Conservation (phyloP, 2,329 filamentous ascomycete species). For the Sporothrix humicola region DNA sequence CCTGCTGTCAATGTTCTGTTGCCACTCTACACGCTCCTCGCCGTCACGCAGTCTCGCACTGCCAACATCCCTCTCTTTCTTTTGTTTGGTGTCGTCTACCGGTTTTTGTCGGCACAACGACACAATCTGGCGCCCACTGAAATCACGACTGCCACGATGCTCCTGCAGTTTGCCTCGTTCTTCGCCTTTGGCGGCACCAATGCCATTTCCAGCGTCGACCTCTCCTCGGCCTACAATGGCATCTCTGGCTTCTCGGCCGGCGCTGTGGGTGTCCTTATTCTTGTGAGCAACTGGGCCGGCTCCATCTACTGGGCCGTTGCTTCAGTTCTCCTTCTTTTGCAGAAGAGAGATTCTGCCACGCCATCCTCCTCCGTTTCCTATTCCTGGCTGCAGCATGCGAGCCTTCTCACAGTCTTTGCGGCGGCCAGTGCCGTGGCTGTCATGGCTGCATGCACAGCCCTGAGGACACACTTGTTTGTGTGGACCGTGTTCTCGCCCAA, state of each 20-base stretch:
- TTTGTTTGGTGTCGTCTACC: constrained; percentile 68
- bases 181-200: constrained; percentile 92
- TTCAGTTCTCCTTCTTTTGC: constrained; percentile 60
- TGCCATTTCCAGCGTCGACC: constrained; percentile 91
- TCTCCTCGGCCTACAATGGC: constrained; percentile 95
- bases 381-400: constrained; percentile 56
- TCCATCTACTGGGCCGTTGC: constrained; percentile 84
- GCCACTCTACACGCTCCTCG: constrained; percentile 75
- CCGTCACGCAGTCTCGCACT: constrained; percentile 84
- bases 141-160: constrained; percentile 71
- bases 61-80: constrained; percentile 87
- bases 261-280: constrained; percentile 83
- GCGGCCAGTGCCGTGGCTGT: constrained; percentile 70
- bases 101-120: constrained; percentile 49
- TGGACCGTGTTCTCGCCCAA: constrained; percentile 99
- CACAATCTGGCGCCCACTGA: constrained; percentile 58
- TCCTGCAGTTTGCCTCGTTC: constrained; percentile 82
- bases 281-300: constrained; percentile 88
- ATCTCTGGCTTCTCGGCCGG: constrained; percentile 78
- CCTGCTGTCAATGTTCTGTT: constrained; percentile 58
- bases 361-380: not conserved
- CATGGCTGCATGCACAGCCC: constrained; percentile 83
- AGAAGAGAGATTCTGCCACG: not conserved
- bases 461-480: constrained; percentile 92
- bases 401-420: constrained; percentile 72